These are phyloP conservation scores for Wickerhamomyces bovis DNA, from an alignment of 805 yeast species.

Conservation along the genomic window DNA sequence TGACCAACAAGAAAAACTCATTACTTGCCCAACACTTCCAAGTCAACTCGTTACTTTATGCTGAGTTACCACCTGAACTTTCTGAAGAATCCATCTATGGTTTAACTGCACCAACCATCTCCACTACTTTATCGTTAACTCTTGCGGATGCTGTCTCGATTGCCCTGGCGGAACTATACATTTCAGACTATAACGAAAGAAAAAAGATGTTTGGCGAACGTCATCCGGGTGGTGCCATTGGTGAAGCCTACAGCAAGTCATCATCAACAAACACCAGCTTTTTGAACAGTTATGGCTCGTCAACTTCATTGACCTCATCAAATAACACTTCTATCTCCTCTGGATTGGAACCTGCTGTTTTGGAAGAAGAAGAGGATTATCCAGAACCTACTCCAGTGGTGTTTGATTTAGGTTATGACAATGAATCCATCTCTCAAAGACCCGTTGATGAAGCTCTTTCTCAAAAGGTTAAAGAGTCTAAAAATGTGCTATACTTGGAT, in stretches of 20 bases:
- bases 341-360: conserved; percentile 6
- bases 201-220: conserved; percentile 54
- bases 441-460: conserved; percentile 13
- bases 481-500: conserved; percentile 19
- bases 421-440: conserved; percentile 11
- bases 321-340: conserved; percentile 7
- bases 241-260: conserved; percentile 36
- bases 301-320: conserved; percentile 9
- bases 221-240: conserved; percentile 93
- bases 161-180: conserved; percentile 63
- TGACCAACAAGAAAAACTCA: conserved; percentile 59
- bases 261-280: conserved; percentile 23
- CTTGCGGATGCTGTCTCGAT: conserved; percentile 75
- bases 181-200: conserved; percentile 48
- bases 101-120: conserved; percentile 80
- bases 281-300: conserved; percentile 6
- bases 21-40: conserved; percentile 45
- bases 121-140: conserved; percentile 71
- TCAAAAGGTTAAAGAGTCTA: conserved; percentile 20
- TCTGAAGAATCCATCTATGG: conserved; percentile 63
- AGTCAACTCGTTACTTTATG: conserved; percentile 48
- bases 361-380: conserved; percentile 6
- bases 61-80: conserved; percentile 52
- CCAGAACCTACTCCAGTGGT: conserved; percentile 8
- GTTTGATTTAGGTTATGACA: conserved; percentile 17